These are phyloP conservation scores for Lactifluus rugatus DNA, from an alignment of 768 basidiomycete genomes.

Conservation along the genomic window DNA sequence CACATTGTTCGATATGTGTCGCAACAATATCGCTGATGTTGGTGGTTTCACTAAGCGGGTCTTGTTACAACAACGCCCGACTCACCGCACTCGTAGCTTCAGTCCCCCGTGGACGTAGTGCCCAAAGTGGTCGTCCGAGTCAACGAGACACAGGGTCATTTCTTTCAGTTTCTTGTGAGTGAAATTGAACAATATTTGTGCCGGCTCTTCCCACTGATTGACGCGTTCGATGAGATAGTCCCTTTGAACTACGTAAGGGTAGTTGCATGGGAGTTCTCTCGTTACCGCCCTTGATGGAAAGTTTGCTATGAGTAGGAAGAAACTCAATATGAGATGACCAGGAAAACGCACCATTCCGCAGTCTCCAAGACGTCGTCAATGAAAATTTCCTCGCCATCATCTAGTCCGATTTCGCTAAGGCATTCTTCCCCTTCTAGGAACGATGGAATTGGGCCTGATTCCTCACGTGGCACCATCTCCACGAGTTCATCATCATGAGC, in stretches of 20 bases:
- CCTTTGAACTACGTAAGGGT: slow-evolving; percentile 52
- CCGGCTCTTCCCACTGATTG: slow-evolving; percentile 41
- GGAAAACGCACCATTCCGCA: slow-evolving; percentile 42
- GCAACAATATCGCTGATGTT: not conserved
- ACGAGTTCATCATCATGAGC: too few relatives aligned
- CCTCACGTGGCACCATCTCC: not conserved
- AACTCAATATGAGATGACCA: not conserved
- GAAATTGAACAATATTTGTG: slow-evolving; percentile 34
- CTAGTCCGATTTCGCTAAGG: not conserved
- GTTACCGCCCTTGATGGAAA: slow-evolving; percentile 46
- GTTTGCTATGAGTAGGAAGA: not conserved
- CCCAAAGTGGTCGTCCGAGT: slow-evolving; percentile 41
- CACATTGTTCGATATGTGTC: not conserved
- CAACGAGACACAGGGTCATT: slow-evolving; percentile 35
- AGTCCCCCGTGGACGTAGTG: slow-evolving; percentile 45
- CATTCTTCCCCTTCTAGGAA: slow-evolving; percentile 23
- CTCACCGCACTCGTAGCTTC: slow-evolving; percentile 39
- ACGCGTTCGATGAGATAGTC: slow-evolving; percentile 39
- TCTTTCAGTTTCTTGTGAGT: slow-evolving; percentile 31
- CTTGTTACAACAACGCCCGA: not conserved
- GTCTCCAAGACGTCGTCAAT: slow-evolving; percentile 43
- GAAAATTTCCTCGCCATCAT: slow-evolving; percentile 28
- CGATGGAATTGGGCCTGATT: not conserved
- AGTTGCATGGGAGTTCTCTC: slow-evolving; percentile 59
- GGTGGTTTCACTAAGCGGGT: not conserved